Percentiles rank a stretch among this genome's conserved stretches.
Evolutionary conservation across 78 protist species (phyloP).

Genomic region (Protostelium mycophagum): DNA sequence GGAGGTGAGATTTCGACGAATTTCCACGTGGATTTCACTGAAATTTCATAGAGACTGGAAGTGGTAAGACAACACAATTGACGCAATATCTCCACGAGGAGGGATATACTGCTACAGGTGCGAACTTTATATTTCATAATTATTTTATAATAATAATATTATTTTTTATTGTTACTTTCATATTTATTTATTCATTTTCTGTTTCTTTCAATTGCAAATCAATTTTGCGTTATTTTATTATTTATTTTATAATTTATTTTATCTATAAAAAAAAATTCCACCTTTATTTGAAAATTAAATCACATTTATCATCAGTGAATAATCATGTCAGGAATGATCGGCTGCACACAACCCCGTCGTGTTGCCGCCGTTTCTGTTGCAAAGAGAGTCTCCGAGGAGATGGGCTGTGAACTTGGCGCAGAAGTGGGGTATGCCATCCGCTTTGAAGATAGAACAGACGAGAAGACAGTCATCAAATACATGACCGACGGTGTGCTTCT

Average conservation of each 20-base stretch:
- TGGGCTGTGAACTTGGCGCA: slow-evolving; percentile 67
- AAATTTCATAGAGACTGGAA: slow-evolving; percentile 97
- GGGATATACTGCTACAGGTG: slow-evolving; percentile 56
- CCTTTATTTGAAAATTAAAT: too few species aligned
- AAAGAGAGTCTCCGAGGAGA: slow-evolving; percentile 92
- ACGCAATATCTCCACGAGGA: slow-evolving; percentile 93
- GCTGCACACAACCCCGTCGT: slow-evolving; percentile 98
- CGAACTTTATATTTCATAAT: background rate
- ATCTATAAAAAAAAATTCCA: too few species aligned
- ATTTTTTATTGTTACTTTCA: too few species aligned
- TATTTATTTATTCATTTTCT: too few species aligned
- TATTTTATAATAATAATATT: too few species aligned
- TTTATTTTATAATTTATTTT: too few species aligned
- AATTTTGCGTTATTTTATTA: too few species aligned
- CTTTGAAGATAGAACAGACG: slow-evolving; percentile 86
- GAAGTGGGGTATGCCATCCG: slow-evolving; percentile 88
- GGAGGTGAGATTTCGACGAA: too few species aligned
- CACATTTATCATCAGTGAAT: too few species aligned
- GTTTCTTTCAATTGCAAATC: too few species aligned
- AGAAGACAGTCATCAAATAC: slow-evolving; percentile 83
- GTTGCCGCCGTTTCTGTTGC: slow-evolving; percentile 98
- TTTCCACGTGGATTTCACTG: too few species aligned
- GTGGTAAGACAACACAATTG: slow-evolving; percentile 98
- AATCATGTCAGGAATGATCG: slow-evolving; percentile 79
- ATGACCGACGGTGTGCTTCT: slow-evolving; percentile 98